Base-by-base conservation (phyloP, 2,329 filamentous ascomycete genomes). In the Aspergillus pseudotamarii region DNA sequence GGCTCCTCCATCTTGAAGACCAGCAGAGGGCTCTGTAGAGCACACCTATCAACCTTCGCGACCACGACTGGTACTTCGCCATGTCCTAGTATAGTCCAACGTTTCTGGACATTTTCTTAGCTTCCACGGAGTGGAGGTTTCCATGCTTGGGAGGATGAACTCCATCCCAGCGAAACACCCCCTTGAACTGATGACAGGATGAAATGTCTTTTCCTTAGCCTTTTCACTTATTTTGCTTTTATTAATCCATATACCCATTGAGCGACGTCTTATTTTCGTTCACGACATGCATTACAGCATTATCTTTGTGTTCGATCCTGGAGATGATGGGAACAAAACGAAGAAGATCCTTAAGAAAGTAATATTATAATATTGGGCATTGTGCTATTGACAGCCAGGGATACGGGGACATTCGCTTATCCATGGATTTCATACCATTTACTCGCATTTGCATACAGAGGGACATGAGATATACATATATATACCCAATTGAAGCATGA, bases 191-290 rank as follows among this genome's bases (percentile, higher is more conserved):
- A 51, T 30, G 48, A 51, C 26, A 9, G 28, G 16, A 30, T 30
- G 43, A 46, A 21, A 46, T n/a, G 19, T 30, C 26, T 28, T 51
- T n/a, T 28, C 19, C 14, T n/a, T n/a, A 28, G 16, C 28, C 48
- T 51, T 26, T 19, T 51, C 8, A 28, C 6, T n/a, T n/a, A 12
- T 46, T 46, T 26, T 46, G 43, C 21, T 30, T 51, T 51, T 16
- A 30, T n/a, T 28, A 48, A 48, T 48, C 53, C n/a, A n/a, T 43
- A 57, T 57, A 57, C 54, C 48, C 48, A 30, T 32, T n/a, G 26
- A 51, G 48, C 48, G 48, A 51, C 48, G 3, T 32, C 28, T 32
- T 51, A 51, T 48, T n/a, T 48, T 51, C 14, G 23, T n/a, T 1
- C 11, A 30, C 32, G 48, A 51, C 26, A 30, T 51, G 28, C 48